Evolutionary conservation across 352 stramenopile species (phyloP), one percentile per base, ranked within the genome.

Genomic region (Phytophthora pluvialis): DNA sequence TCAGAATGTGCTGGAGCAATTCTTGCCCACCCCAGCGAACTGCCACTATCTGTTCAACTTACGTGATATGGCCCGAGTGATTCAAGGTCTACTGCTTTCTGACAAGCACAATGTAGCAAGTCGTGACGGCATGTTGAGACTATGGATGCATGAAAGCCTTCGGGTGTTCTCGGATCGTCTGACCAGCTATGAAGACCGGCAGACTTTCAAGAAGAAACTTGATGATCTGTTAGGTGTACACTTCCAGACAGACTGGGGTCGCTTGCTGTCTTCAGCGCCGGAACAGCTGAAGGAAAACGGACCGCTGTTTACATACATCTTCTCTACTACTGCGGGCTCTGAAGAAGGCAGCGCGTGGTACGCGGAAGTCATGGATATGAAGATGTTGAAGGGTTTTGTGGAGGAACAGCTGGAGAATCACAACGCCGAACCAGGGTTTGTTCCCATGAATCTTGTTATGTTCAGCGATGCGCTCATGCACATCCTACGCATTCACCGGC

Each of bases 321-420:
- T 92, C 51, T 92, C 86, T 0, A 70, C 50, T 3, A 61, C 45
- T 12, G 36, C 64, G 56, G 67, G 63, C 4, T 56, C 62, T 10
- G 67, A 69, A 12, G 67, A 75, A 26, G 72, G 75, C 11, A 78
- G 65, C 3, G 61, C 64, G 0, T 74, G 86, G 35, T 95, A 95
- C 60, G 75, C 77, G 10, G 90, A 98, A 63, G 80, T 95, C 4
- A 80, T 81, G 52, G 91, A 98, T 42, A 85, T 97, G 67, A 91
- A 91, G 44, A 62, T 76, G 60, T 78, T 98, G 16, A 97, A 97
- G 71, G 74, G 67, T 32, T 94, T 96, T 47, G 77, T 97, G 0
- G 90, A 98, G 60, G 91, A 98, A 51, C 89, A 95, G 45, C 74
- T 97, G 11, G 90, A 97, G 50, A 95, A 97, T 49, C 93, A 98